phyloP scores from a whole-genome alignment of 495 filamentous ascomycete species.

The Penicillium samsonianum region DNA sequence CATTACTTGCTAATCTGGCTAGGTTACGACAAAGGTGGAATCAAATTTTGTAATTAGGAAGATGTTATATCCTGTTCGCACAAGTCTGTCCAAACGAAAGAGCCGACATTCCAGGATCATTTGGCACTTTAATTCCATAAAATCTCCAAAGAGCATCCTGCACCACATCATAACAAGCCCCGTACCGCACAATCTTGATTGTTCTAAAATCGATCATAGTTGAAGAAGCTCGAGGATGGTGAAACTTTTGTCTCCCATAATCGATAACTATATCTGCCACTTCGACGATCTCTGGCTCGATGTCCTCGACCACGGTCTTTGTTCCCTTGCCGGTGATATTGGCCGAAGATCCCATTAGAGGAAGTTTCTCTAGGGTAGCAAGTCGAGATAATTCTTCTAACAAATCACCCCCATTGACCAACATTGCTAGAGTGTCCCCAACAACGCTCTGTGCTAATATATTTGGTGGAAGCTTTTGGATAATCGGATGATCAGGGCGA shows the following conservation, averaged over 20 bases:
- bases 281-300: slow-evolving; percentile 29
- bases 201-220: slow-evolving; percentile 37
- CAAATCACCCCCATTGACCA: slow-evolving; percentile 30
- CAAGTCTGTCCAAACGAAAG: slow-evolving; percentile 19
- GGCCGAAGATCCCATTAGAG: slow-evolving; percentile 31
- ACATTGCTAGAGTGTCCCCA: slow-evolving; percentile 27
- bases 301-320: slow-evolving; percentile 31
- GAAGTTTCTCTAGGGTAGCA: slow-evolving; percentile 16
- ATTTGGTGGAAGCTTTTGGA: slow-evolving; percentile 7
- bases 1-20: background rate
- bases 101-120: slow-evolving; percentile 25
- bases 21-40: background rate
- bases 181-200: slow-evolving; percentile 28
- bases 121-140: slow-evolving; percentile 23
- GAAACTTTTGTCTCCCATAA: slow-evolving; percentile 31
- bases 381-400: slow-evolving; percentile 28
- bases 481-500: slow-evolving; percentile 19
- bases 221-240: slow-evolving; percentile 28
- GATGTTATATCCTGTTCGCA: background rate
- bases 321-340: slow-evolving; percentile 32
- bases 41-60: background rate
- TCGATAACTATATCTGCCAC: slow-evolving; percentile 35
- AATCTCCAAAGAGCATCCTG: slow-evolving; percentile 29
- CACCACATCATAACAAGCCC: slow-evolving; percentile 38
- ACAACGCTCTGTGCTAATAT: slow-evolving; percentile 18